A percentile compares a stretch with the other conserved stretches of the same genome.
Evolutionary conservation across 1,284 basidiomycete genomes (phyloP).

Genomic region (Malassezia slooffiae): DNA sequence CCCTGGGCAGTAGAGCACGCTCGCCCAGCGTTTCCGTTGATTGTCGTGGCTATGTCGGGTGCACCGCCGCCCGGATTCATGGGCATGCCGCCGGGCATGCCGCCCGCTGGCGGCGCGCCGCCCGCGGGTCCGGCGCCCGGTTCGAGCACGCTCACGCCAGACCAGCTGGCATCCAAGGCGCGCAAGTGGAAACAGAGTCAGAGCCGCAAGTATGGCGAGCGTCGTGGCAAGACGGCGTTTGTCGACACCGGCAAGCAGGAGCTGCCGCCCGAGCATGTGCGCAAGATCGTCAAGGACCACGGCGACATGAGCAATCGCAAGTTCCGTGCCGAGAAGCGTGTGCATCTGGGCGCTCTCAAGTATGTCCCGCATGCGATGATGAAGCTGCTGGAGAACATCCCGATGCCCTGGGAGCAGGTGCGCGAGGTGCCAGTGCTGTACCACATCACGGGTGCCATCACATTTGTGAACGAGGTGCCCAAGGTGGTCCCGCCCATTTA

Average conservation of each 20-base stretch:
- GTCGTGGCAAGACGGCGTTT: slow-evolving; percentile 66
- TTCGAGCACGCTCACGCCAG: slow-evolving; percentile 56
- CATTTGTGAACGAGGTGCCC: slow-evolving; percentile 97
- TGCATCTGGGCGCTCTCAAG: slow-evolving; percentile 92
- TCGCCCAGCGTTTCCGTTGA: no score
- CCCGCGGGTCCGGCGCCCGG: slow-evolving; percentile 10
- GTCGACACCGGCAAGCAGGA: slow-evolving; percentile 82
- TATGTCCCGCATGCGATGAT: slow-evolving; percentile 98
- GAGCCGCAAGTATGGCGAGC: slow-evolving; percentile 76
- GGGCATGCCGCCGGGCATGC: slow-evolving; percentile 18
- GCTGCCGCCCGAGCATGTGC: slow-evolving; percentile 60
- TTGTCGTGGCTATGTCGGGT: slow-evolving; percentile 10
- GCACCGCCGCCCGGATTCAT: slow-evolving; percentile 9
- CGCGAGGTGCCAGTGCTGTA: slow-evolving; percentile 49
- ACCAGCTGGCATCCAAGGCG: slow-evolving; percentile 69
- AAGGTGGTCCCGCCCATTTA: slow-evolving; percentile 93
- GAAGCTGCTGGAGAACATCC: slow-evolving; percentile 98
- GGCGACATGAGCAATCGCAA: slow-evolving; percentile 49
- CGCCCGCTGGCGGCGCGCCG: slow-evolving; percentile 12
- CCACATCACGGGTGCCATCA: slow-evolving; percentile 93
- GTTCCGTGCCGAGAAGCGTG: slow-evolving; percentile 97
- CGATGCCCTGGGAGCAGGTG: slow-evolving; percentile 80
- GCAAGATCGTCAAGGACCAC: slow-evolving; percentile 48
- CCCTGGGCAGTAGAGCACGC: no score
- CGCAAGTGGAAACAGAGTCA: slow-evolving; percentile 91